A percentile compares a stretch with the other conserved stretches of the same genome.
phyloP scores from a whole-genome alignment of 2,329 filamentous ascomycete species.

The Phyllachora maydis region DNA sequence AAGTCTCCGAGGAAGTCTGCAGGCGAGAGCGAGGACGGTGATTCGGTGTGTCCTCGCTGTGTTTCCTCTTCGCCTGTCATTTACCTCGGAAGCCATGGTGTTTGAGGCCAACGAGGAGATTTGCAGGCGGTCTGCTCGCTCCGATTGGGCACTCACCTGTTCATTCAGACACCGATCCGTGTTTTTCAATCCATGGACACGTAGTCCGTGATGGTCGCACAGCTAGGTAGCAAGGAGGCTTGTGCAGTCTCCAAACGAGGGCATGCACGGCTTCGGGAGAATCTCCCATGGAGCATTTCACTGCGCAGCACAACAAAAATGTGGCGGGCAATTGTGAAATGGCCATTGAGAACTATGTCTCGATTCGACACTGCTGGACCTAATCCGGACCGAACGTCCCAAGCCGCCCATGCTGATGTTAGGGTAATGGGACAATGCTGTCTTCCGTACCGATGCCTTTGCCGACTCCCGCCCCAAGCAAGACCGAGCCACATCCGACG shows the following conservation, averaged over 20 bases:
- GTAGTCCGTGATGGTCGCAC: conserved; percentile 1
- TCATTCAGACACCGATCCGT: neutral
- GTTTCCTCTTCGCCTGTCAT: conserved; percentile 76
- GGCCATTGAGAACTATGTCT: conserved; percentile 45
- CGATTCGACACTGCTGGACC: conserved; percentile 14
- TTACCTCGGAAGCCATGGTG: conserved; percentile 72
- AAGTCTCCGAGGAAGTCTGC: conserved; percentile 59
- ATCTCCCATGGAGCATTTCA: conserved; percentile 63
- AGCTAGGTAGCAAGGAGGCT: conserved; percentile 1
- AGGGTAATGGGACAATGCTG: conserved; percentile 2
- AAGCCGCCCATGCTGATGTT: conserved; percentile 4
- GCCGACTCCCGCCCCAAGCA: conserved; percentile 3
- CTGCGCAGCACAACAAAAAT: conserved; percentile 24
- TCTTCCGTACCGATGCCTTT: conserved; percentile 1
- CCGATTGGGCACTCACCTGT: conserved; percentile 1
- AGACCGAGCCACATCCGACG: too few relatives aligned
- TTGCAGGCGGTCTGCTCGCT: conserved; percentile 41
- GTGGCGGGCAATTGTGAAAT: conserved; percentile 36
- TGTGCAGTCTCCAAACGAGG: conserved; percentile 1
- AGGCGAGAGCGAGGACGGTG: conserved; percentile 40
- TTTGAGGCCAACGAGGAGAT: conserved; percentile 68
- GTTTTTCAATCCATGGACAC: neutral
- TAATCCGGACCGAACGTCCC: conserved; percentile 7
- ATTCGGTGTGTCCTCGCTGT: conserved; percentile 23
- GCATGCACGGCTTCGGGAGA: conserved; percentile 37